Conservation (phyloP, 176 grass and related monocot species). For the Aegilops longissima region DNA sequence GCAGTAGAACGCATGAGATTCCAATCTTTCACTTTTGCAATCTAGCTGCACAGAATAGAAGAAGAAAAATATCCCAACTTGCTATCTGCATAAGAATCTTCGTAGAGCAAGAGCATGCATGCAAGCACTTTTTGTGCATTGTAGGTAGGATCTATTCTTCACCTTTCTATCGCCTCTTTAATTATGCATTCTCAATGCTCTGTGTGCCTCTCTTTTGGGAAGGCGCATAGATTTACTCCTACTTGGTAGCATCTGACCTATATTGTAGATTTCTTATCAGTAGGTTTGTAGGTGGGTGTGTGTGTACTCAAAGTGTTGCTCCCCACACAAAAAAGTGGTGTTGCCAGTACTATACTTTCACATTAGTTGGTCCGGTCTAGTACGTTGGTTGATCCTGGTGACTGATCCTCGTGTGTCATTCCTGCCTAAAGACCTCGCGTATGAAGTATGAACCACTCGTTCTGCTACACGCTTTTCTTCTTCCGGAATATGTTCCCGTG, state of each 20-base stretch:
- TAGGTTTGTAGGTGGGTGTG: background rate
- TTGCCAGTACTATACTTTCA: conserved; percentile 12
- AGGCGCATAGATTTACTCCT: conserved; percentile 24
- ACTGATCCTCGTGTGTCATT: conserved; percentile 6
- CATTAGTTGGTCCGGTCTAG: conserved; percentile 18
- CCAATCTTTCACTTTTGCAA: conserved; percentile 31
- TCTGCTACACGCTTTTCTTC: background rate
- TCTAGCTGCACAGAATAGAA: background rate
- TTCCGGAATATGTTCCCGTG: background rate
- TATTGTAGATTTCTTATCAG: background rate
- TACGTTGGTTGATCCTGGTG: background rate
- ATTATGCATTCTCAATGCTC: conserved; percentile 29
- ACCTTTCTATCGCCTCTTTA: conserved; percentile 34
- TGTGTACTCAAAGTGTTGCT: background rate
- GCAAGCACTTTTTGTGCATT: conserved; percentile 21
- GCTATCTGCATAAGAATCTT: conserved; percentile 42
- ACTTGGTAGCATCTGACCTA: conserved; percentile 40
- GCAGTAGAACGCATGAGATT: conserved; percentile 40
- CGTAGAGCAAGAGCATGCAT: conserved; percentile 34
- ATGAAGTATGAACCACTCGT: conserved; percentile 13
- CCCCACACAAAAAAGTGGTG: no score
- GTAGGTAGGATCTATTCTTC: conserved; percentile 50
- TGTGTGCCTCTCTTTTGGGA: conserved; percentile 50
- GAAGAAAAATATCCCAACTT: conserved; percentile 7
- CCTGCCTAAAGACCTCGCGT: background rate